Evolutionary conservation across 768 basidiomycete species (phyloP), one percentile per base, ranked within the genome.

Genomic region (Cyathus striatus): DNA sequence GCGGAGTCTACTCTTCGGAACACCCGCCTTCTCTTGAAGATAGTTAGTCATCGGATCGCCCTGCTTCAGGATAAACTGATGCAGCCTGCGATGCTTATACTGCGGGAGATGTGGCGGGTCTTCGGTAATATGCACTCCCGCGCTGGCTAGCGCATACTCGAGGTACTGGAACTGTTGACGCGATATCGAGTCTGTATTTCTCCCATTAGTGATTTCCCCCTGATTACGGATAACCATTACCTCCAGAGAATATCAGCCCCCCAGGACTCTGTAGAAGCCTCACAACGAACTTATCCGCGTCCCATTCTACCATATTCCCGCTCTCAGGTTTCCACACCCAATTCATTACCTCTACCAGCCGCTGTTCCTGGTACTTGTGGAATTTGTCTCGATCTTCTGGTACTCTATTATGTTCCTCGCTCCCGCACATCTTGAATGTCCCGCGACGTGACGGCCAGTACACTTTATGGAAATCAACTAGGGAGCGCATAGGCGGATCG

Each of bases 241-340:
- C 52, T 32, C 52, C 52, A n/a, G 43, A 45, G 41, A 54, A 40
- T 14, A 54, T 48, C 5, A 54, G 34, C 12, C 52, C 52, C 6
- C 50, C 49, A 13, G 52, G 52, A 20, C 41, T 47, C 34, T 26
- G 45, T 14, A 54, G 27, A 24, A 54, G 27, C 22, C 48, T 34
- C 4, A 54, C 48, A 27, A 54, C 47, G 32, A 54, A 48, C 14
- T 49, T 46, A 6, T 44, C 22, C 3, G 47, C 39, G 33, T 51
- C 43, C 47, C 47, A 54, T 10, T 36, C 22, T 20, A 37, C 27
- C 49, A 46, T 42, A 40, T 20, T 32, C 23, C 50, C 52, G 12
- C 36, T 18, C 2, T 18, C 20, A 3, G 52, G 52, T 30, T 41
- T 33, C 52, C 52, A 54, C 4, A 54, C 52, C 42, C 46, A 54